Percentiles rank a stretch among this genome's conserved stretches.
Evolutionary conservation across 1,284 basidiomycete species (phyloP).

Genomic region (Taiwanofungus camphoratus): DNA sequence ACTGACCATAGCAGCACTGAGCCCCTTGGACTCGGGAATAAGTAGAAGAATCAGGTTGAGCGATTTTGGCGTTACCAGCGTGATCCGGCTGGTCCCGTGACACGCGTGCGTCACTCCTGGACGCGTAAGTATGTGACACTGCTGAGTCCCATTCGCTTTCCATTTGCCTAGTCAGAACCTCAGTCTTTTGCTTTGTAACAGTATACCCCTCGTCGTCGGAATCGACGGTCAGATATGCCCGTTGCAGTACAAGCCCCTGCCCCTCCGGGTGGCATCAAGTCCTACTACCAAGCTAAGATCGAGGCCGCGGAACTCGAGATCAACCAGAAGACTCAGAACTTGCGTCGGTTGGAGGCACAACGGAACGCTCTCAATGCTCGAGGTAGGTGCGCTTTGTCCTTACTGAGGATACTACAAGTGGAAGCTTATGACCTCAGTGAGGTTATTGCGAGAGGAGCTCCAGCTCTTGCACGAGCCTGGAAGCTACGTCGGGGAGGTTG

Average conservation of each 20-base stretch:
- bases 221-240: slow-evolving; percentile 48
- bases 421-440: slow-evolving; percentile 55
- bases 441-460: slow-evolving; percentile 87
- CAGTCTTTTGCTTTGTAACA: too few species aligned
- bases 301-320: slow-evolving; percentile 89
- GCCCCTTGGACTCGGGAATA: too few species aligned
- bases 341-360: slow-evolving; percentile 93
- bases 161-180: too few species aligned
- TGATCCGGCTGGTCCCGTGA: too few species aligned
- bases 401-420: not conserved
- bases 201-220: too few species aligned
- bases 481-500: slow-evolving; percentile 95
- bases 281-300: slow-evolving; percentile 96
- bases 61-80: too few species aligned
- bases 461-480: slow-evolving; percentile 96
- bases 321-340: slow-evolving; percentile 95
- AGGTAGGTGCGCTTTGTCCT: slow-evolving; percentile 41
- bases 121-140: too few species aligned
- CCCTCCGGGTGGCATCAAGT: slow-evolving; percentile 64
- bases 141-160: too few species aligned
- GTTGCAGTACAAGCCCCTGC: slow-evolving; percentile 41
- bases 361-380: slow-evolving; percentile 94
- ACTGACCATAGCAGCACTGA: too few species aligned
- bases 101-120: too few species aligned
- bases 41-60: too few species aligned